Conservation (phyloP, 139 green algal genomes). For the Desmodesmus armatus region DNA sequence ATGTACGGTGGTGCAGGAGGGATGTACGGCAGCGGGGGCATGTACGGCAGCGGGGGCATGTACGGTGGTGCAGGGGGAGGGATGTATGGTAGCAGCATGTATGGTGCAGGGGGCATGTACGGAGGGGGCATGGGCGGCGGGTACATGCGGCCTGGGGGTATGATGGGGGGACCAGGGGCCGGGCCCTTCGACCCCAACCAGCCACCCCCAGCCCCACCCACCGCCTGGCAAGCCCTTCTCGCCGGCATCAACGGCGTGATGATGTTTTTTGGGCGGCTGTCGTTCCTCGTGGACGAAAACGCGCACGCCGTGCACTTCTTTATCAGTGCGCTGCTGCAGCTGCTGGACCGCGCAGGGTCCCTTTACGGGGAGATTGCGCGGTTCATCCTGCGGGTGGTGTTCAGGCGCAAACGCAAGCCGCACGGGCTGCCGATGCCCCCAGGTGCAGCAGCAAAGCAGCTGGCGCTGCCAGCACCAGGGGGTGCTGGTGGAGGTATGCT, state of each 20-base stretch:
- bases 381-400: conserved; percentile 92
- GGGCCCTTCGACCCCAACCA: conserved; percentile 56
- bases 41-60: conserved; percentile 61
- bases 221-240: conserved; percentile 85
- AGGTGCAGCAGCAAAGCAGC: conserved; percentile 4
- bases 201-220: conserved; percentile 57
- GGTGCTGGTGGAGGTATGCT: background rate
- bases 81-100: conserved; percentile 52
- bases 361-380: conserved; percentile 96
- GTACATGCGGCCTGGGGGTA: conserved; percentile 12
- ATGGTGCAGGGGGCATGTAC: conserved; percentile 59
- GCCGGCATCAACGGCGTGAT: conserved; percentile 84
- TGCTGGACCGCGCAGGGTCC: conserved; percentile 92
- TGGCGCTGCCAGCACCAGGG: background rate
- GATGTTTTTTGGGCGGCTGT: conserved; percentile 94
- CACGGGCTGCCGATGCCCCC: background rate
- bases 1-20: conserved; percentile 54
- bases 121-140: conserved; percentile 47
- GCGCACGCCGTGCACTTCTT: conserved; percentile 99
- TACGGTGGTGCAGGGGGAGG: conserved; percentile 50
- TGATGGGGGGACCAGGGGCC: conserved; percentile 45
- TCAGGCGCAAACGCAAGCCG: conserved; percentile 33
- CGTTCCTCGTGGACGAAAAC: conserved; percentile 98
- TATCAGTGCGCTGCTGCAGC: conserved; percentile 93
- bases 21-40: conserved; percentile 53